A percentile compares a stretch with the other conserved stretches of the same genome.
Evolutionary conservation across 2,329 filamentous ascomycete species (phyloP).

Genomic region (Apiospora marii): DNA sequence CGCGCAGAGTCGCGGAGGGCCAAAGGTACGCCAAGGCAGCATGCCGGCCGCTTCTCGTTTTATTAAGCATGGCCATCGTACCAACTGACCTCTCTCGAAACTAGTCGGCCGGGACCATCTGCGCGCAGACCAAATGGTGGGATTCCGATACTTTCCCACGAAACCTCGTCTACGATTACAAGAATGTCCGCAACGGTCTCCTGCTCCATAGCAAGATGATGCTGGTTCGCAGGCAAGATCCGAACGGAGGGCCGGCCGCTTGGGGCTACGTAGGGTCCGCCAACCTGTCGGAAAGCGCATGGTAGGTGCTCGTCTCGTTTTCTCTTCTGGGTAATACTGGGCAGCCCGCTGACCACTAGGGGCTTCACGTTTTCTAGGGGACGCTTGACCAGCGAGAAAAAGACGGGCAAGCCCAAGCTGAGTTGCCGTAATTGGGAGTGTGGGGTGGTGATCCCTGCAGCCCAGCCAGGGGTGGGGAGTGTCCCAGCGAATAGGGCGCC

Average conservation of each 20-base stretch:
- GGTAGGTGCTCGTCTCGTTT: conserved; percentile 61
- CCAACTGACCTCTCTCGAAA: background rate
- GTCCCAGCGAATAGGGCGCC: conserved; percentile 17
- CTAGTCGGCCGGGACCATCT: conserved; percentile 82
- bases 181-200: conserved; percentile 73
- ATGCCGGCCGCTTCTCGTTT: too few species aligned
- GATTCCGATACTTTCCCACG: conserved; percentile 73
- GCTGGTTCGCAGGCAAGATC: conserved; percentile 50
- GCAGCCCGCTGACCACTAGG: conserved; percentile 23
- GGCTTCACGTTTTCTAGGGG: conserved; percentile 64
- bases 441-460: conserved; percentile 76
- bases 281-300: conserved; percentile 92
- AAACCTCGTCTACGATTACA: conserved; percentile 75
- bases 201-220: conserved; percentile 89
- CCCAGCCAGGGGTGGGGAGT: conserved; percentile 42
- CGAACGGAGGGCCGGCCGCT: conserved; percentile 46
- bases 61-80: background rate
- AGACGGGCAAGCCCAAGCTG: conserved; percentile 74
- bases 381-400: conserved; percentile 73
- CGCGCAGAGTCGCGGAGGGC: conserved; percentile 67
- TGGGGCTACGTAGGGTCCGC: conserved; percentile 92
- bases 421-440: conserved; percentile 96
- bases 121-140: conserved; percentile 78
- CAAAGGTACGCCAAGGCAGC: conserved; percentile 53
- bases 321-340: background rate